Conservation (phyloP, 805 yeast species). For the Candida boleticola region DNA sequence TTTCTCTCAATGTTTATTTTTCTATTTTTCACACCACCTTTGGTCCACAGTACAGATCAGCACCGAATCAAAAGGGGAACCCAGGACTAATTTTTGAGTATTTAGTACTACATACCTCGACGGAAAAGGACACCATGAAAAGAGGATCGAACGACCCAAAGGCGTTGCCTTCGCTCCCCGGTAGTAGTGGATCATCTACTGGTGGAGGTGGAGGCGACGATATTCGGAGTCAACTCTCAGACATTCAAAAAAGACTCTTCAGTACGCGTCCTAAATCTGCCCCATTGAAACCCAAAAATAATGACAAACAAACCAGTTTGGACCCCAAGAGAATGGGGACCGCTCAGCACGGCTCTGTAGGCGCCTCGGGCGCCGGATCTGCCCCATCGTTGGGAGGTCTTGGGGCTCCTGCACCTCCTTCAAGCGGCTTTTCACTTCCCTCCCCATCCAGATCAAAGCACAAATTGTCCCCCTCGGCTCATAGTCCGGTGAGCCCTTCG, state of each 20-base stretch:
- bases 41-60: not conserved
- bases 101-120: not conserved
- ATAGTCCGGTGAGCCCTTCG: slow-evolving; percentile 14
- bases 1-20: too few relatives aligned
- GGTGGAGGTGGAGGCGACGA: slow-evolving; percentile 18
- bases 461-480: too few relatives aligned
- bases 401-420: slow-evolving; percentile 6
- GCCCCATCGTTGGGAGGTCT: not conserved
- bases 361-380: not conserved
- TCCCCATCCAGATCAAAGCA: not conserved
- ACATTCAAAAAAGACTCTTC: slow-evolving; percentile 35
- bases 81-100: too few relatives aligned
- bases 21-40: not conserved
- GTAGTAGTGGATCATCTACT: not conserved
- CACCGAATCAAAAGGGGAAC: too few relatives aligned
- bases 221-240: slow-evolving; percentile 39
- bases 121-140: not conserved
- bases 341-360: not conserved
- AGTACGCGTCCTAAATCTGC: slow-evolving; percentile 6
- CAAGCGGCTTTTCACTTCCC: not conserved
- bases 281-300: not conserved
- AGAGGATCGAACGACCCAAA: slow-evolving; percentile 3
- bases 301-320: not conserved
- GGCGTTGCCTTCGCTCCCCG: slow-evolving; percentile 4
- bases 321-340: not conserved